Base-by-base conservation (phyloP, 1,284 basidiomycete species). In the Schizophyllum commune region DNA sequence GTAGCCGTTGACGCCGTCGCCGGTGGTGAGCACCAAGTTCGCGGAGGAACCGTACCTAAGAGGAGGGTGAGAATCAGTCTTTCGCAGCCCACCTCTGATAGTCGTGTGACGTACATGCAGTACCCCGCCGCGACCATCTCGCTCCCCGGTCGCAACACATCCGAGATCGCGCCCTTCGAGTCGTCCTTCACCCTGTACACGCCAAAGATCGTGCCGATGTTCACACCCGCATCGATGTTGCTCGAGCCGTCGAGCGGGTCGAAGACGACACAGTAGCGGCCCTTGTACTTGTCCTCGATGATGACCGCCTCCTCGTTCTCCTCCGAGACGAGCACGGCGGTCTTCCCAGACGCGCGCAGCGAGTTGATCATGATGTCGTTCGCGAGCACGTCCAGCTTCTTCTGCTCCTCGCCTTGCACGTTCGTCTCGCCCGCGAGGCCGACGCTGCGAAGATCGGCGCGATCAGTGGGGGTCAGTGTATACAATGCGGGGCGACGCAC, bases 291-390 rank as follows among this genome's bases (percentile, higher is more conserved):
- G 61, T 86, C 88, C 65, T 92, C 89, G 73, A 98, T 91, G 72
- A 98, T 83, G 74, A 98, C 86, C 51, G 94, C 93, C 19, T 98
- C 85, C 51, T 98, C 96, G 65, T 93, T 81, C 70, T 98, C 96
- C 75, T 99, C 97, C 9, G 94, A 97, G 61, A 99, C 95, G 68
- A 99, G 89, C 32, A 99, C 96, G 19, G 95, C 90, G 11, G 91
- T 92, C 83, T 97, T 98, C 64, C 97, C 94, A 27, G 92, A 96
- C 1, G 95, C 94, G 51, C 91, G 83, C 55, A 98, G 83, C 52
- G 92, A 87, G 71, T 98, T 99, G 74, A 99, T 86, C 97, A 99
- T 99, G 83, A 99, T 99, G 74, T 99, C 96, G 76, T 99, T 99
- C 21, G 95, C 93, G 58, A 99, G 83, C 20, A 98, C 91, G 72